phyloP scores from a whole-genome alignment of 768 basidiomycete genomes.

The Tricholoma matsutake region DNA sequence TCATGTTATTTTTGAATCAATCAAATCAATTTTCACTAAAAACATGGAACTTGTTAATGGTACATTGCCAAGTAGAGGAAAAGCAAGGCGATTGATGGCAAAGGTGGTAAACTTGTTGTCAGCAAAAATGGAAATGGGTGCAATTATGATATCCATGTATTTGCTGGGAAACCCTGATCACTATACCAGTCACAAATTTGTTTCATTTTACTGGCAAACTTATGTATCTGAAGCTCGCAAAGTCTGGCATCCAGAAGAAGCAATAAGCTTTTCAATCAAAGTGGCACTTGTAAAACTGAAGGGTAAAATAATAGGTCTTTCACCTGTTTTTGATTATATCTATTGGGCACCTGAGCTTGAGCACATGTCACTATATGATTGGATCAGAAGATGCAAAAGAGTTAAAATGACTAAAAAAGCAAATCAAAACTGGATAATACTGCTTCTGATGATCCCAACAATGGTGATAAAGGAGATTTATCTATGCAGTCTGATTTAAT shows the following conservation, averaged over 20 bases:
- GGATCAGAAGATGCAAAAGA: too few relatives aligned
- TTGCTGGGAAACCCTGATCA: too few relatives aligned
- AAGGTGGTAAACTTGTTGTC: slow-evolving; percentile 29
- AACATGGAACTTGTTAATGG: slow-evolving; percentile 20
- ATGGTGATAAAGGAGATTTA: too few relatives aligned
- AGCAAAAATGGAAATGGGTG: slow-evolving; percentile 34
- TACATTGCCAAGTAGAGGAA: slow-evolving; percentile 9
- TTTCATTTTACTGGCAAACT: slow-evolving; percentile 8
- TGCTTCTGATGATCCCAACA: too few relatives aligned
- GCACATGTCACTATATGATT: slow-evolving; percentile 24
- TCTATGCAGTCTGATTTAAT: too few relatives aligned
- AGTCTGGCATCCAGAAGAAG: neutral
- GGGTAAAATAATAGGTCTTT: slow-evolving; percentile 19
- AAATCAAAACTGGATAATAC: too few relatives aligned
- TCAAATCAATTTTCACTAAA: slow-evolving; percentile 22
- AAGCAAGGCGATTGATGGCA: slow-evolving; percentile 25
- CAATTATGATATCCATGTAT: slow-evolving; percentile 34
- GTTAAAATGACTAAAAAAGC: too few relatives aligned
- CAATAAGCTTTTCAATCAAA: slow-evolving; percentile 3
- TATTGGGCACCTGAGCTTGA: slow-evolving; percentile 21
- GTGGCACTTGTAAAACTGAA: slow-evolving; percentile 17
- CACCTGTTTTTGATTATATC: slow-evolving; percentile 32
- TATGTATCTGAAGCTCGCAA: slow-evolving; percentile 24
- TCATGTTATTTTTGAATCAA: slow-evolving; percentile 32
- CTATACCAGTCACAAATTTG: too few relatives aligned